Evolutionary conservation across 2,329 filamentous ascomycete species (phyloP), one percentile per base, ranked within the genome.

Genomic region (Huntiella decipiens): DNA sequence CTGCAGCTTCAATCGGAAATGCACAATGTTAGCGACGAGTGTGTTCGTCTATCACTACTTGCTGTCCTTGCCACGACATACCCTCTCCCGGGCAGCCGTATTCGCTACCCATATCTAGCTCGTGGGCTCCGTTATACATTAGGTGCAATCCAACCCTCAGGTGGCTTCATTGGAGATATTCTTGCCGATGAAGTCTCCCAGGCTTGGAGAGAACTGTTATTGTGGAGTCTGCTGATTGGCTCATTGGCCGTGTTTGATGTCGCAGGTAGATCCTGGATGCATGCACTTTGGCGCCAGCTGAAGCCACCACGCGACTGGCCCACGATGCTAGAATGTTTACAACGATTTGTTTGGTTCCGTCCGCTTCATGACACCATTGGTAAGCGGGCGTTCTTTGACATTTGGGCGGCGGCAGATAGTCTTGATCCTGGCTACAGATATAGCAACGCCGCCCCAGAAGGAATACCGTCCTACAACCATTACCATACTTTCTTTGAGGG

Each of bases 1-100:
- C 17, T 49, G 10, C 47, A 49, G 31, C 44, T 49, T 16, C 34
- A 49, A 32, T 34, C 16, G 13, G 16, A 46, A 12, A 43, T 45
- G 34, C 44, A 36, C 8, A 43, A 32, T 44, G 36, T 42, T 10
- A 31, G 41, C n/a, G 47, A 49, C 35, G 44, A 49, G 31, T 49
- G 47, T n/a, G 19, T 49, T 4, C 47, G 47, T 1, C 31, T 49
- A 5, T 43, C 38, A 4, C 34, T 49, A 6, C 36, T 49, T 15
- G 47, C 47, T 13, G 47, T 49, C 4, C 44, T 49, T n/a, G 47
- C 47, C 5, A 49, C 47, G 4, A 49, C 47, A 10, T 49, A 49
- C 36, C 47, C 47, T 8, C 44, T 49, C 6, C 47, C 47, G 15
- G 44, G 44, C 10, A 46, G 38, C 22, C 47, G 47, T 12, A 33